Evolutionary conservation across 164 flowering plant species (phyloP).

Genomic region (Sextonia rubra): DNA sequence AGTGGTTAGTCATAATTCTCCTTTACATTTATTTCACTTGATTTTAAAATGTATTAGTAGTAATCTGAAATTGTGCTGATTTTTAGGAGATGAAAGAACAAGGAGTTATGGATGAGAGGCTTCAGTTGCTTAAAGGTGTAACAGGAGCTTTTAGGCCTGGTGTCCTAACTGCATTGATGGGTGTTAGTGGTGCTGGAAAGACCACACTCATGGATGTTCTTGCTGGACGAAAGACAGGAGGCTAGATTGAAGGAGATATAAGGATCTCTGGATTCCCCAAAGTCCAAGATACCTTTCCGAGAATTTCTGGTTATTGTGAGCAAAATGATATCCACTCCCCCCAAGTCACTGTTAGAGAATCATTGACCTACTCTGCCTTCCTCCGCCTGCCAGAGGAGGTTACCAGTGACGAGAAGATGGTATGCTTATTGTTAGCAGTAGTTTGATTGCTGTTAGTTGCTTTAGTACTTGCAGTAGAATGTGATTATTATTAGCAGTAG

Average conservation of each 20-base stretch:
- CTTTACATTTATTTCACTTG: neutral
- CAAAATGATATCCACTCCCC: constrained; percentile 41
- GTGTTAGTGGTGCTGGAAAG: constrained; percentile 96
- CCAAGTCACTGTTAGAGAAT: constrained; percentile 49
- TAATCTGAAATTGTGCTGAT: neutral
- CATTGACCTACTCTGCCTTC: constrained; percentile 89
- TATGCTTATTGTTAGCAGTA: constrained; percentile 14
- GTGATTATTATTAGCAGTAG: neutral
- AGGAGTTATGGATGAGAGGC: constrained; percentile 33
- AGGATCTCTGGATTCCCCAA: constrained; percentile 88
- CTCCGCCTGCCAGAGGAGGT: constrained; percentile 86
- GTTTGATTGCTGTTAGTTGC: neutral
- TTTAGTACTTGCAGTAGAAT: neutral
- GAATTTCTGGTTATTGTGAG: constrained; percentile 65
- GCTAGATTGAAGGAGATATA: constrained; percentile 85
- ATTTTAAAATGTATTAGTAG: neutral
- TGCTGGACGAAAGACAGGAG: constrained; percentile 60
- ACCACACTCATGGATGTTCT: constrained; percentile 63
- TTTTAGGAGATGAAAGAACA: constrained; percentile 37
- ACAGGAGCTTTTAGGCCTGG: constrained; percentile 42
- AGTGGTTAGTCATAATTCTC: constrained; percentile 31
- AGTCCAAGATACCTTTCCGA: constrained; percentile 90
- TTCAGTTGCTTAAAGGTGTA: constrained; percentile 33
- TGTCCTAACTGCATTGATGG: constrained; percentile 40
- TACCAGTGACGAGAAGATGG: constrained; percentile 70